Evolutionary conservation across 2,329 filamentous ascomycete genomes (phyloP).

Genomic region (Trichophyton equinum): DNA sequence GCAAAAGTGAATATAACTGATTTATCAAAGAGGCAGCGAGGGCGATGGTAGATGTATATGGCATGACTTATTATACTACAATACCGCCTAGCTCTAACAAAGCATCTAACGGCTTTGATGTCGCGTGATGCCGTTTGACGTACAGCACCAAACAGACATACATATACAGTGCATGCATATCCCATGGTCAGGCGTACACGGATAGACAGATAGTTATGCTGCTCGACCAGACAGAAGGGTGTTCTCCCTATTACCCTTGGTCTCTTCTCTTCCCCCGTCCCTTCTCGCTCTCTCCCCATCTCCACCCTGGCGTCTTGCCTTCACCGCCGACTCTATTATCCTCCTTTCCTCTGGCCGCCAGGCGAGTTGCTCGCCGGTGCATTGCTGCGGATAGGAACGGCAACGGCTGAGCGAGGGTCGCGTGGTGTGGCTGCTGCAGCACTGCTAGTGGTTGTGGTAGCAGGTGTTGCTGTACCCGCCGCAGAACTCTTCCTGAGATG

Average conservation of each 20-base stretch:
- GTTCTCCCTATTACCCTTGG: neutral
- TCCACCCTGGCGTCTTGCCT: neutral
- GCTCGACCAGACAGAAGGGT: neutral
- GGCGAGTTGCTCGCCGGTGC: constrained; percentile 5
- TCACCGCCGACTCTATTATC: neutral
- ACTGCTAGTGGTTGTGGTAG: neutral
- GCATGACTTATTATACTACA: neutral
- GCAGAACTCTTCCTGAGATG: neutral
- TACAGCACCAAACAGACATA: neutral
- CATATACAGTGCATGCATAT: neutral
- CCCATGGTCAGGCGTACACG: neutral
- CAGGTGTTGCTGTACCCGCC: neutral
- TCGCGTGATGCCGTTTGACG: neutral
- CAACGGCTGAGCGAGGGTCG: constrained; percentile 9
- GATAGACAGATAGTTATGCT: neutral
- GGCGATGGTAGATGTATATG: neutral
- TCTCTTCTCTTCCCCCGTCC: too few relatives aligned
- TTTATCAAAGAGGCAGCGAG: neutral
- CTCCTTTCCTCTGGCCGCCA: constrained; percentile 9
- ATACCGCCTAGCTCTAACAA: neutral
- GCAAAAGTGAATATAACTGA: neutral
- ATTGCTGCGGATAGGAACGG: constrained; percentile 9
- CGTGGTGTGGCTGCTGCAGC: constrained; percentile 1
- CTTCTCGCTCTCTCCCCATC: neutral
- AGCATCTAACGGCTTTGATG: neutral